Conservation (phyloP, 768 basidiomycete species). For the Russula ochroleuca region DNA sequence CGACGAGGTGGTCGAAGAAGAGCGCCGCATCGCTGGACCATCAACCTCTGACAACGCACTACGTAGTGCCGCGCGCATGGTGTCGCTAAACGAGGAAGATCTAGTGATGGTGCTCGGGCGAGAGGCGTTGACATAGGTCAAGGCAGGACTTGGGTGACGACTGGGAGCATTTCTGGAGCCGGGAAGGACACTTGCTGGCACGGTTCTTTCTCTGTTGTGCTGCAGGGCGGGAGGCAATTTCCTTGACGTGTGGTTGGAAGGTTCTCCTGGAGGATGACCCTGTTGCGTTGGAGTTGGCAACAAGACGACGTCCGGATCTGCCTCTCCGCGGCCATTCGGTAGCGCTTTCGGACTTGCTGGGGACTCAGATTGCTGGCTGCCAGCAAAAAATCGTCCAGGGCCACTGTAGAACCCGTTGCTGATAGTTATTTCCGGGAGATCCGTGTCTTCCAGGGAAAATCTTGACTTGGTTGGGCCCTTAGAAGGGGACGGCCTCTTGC, state of each 20-base stretch:
- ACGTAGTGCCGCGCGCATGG: constrained; percentile 16
- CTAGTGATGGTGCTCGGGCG: constrained; percentile 4
- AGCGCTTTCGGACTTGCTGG: constrained; percentile 7
- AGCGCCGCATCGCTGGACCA: background rate
- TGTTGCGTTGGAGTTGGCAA: background rate
- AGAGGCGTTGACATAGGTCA: background rate
- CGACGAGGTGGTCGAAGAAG: constrained; percentile 1
- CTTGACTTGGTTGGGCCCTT: background rate
- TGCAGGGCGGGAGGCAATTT: background rate
- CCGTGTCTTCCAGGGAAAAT: constrained; percentile 23
- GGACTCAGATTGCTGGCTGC: constrained; percentile 15
- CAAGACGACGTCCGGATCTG: constrained; percentile 4
- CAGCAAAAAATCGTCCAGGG: constrained; percentile 14
- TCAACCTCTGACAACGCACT: constrained; percentile 9
- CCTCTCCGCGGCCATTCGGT: background rate
- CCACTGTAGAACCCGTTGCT: constrained; percentile 26
- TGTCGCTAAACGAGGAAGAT: constrained; percentile 14
- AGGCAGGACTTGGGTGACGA: constrained; percentile 1
- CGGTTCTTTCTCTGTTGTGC: background rate
- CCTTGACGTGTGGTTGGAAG: background rate
- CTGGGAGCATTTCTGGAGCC: background rate
- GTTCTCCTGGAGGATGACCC: background rate
- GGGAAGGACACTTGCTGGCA: background rate
- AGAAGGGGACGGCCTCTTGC: background rate
- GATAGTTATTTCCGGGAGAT: constrained; percentile 26